A percentile compares a stretch with the other conserved stretches of the same genome.
phyloP scores from a whole-genome alignment of 164 flowering plant genomes.

The Magnolia officinalis region DNA sequence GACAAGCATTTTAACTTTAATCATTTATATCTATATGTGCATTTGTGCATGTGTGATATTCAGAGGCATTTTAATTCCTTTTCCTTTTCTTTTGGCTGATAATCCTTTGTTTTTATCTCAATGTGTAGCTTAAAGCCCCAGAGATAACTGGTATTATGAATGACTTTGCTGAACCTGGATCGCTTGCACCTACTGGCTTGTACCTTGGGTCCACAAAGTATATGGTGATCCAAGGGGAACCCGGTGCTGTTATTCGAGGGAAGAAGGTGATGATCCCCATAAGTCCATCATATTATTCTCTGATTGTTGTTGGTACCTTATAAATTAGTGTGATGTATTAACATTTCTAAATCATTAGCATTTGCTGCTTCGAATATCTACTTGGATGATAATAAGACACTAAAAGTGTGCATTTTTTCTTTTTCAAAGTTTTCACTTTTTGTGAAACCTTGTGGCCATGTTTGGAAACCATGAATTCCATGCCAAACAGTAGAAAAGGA shows the following conservation, averaged over 20 bases:
- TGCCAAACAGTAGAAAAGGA: too few relatives aligned
- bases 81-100: background rate
- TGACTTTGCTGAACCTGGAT: conserved; percentile 14
- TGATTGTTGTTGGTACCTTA: background rate
- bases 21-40: too few relatives aligned
- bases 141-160: conserved; percentile 9
- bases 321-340: background rate
- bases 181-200: conserved; percentile 14
- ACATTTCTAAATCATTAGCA: background rate
- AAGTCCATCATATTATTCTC: background rate
- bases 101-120: background rate
- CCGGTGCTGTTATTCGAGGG: conserved; percentile 19
- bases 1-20: too few relatives aligned
- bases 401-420: too few relatives aligned
- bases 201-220: conserved; percentile 15
- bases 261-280: conserved; percentile 13
- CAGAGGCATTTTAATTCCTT: too few relatives aligned
- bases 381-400: too few relatives aligned
- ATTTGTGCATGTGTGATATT: too few relatives aligned
- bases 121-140: conserved; percentile 3
- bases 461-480: too few relatives aligned
- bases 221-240: conserved; percentile 19
- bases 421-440: too few relatives aligned
- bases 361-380: too few relatives aligned
- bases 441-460: too few relatives aligned